Conservation (phyloP, 2,329 filamentous ascomycete genomes). For the Aspergillus japonicus region DNA sequence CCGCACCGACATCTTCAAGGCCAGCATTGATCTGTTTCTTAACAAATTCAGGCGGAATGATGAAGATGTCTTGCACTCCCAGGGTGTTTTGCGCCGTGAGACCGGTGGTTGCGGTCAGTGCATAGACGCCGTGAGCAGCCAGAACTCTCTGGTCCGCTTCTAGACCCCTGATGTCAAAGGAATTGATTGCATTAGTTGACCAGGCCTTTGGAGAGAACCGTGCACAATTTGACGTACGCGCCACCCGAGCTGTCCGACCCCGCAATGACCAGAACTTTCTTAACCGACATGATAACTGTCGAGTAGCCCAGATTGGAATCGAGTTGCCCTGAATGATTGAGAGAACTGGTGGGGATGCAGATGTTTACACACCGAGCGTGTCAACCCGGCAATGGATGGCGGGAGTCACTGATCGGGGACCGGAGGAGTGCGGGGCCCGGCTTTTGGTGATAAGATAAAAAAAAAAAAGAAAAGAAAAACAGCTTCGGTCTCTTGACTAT, state of each 20-base stretch:
- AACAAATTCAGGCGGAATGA: slow-evolving; percentile 75
- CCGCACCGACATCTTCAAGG: slow-evolving; percentile 77
- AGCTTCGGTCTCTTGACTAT: too few species aligned
- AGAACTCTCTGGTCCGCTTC: slow-evolving; percentile 96
- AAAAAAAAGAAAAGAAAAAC: neutral
- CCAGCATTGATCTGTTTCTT: slow-evolving; percentile 81
- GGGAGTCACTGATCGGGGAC: slow-evolving; percentile 1
- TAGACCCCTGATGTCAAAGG: slow-evolving; percentile 64
- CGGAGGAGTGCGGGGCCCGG: slow-evolving; percentile 16
- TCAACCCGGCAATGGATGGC: neutral
- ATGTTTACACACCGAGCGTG: neutral
- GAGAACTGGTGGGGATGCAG: neutral
- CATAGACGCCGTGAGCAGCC: slow-evolving; percentile 88
- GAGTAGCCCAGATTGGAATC: neutral
- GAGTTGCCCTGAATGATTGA: neutral
- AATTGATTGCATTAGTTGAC: slow-evolving; percentile 15
- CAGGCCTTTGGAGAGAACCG: slow-evolving; percentile 6
- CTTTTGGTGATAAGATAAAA: slow-evolving; percentile 7
- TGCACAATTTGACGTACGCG: slow-evolving; percentile 59
- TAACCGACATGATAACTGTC: slow-evolving; percentile 33
- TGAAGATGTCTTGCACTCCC: slow-evolving; percentile 77
- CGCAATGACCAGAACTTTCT: slow-evolving; percentile 74
- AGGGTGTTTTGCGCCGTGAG: slow-evolving; percentile 94
- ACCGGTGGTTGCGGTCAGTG: slow-evolving; percentile 92
- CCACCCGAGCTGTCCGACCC: slow-evolving; percentile 90